Conservation (phyloP, 352 stramenopile species). For the Globisporangium parvum region DNA sequence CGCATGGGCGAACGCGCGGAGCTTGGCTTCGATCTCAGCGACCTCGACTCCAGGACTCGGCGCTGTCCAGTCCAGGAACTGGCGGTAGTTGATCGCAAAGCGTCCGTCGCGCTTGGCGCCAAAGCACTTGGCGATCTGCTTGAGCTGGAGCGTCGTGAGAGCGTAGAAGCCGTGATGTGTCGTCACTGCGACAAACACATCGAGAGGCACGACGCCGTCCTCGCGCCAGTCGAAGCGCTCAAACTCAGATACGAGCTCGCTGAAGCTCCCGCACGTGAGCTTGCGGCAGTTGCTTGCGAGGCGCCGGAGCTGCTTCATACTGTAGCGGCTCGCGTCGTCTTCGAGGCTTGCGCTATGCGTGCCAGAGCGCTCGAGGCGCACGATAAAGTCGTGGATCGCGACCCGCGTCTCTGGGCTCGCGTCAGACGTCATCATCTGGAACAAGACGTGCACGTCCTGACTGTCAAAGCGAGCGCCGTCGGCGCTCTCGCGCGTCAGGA, state of each 20-base stretch:
- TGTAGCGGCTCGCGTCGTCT: constrained; percentile 29
- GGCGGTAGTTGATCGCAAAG: constrained; percentile 60
- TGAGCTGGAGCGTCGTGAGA: constrained; percentile 31
- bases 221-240: constrained; percentile 65
- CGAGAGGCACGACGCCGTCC: constrained; percentile 31
- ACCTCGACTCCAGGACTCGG: constrained; percentile 28
- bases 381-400: constrained; percentile 27
- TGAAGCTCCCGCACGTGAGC: constrained; percentile 27
- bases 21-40: constrained; percentile 38
- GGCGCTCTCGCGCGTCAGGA: constrained; percentile 26
- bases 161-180: constrained; percentile 37
- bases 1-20: constrained; percentile 32
- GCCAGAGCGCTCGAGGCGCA: constrained; percentile 25
- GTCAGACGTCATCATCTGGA: constrained; percentile 22
- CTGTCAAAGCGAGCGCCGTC: constrained; percentile 29
- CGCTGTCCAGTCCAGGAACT: constrained; percentile 68
- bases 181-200: constrained; percentile 39
- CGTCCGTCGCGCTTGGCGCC: constrained; percentile 30
- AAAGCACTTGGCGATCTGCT: constrained; percentile 47
- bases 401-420: constrained; percentile 13
- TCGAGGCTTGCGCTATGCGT: constrained; percentile 9
- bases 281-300: constrained; percentile 49
- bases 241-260: constrained; percentile 38
- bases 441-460: constrained; percentile 30
- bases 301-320: constrained; percentile 31